These are phyloP conservation scores for Penicillium chermesinum DNA, from an alignment of 495 filamentous ascomycete species.

Conservation along the genomic window DNA sequence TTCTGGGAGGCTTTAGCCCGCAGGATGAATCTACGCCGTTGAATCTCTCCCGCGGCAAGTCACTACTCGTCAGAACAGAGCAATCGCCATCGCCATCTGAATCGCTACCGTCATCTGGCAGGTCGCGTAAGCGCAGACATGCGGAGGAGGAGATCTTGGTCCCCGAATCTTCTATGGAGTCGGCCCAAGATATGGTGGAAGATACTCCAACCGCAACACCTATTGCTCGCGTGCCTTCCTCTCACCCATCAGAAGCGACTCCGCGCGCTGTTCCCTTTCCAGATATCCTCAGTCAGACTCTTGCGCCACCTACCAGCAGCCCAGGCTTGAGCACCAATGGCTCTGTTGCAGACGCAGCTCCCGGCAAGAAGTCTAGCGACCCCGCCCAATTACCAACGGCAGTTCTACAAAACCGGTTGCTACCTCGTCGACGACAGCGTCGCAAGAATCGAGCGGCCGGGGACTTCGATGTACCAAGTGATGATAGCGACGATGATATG, in stretches of 20 bases:
- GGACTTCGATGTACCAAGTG: constrained; percentile 19
- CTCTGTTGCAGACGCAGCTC: constrained; percentile 10
- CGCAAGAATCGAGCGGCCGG: constrained; percentile 14
- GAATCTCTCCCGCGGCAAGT: constrained; percentile 36
- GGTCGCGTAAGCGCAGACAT: constrained; percentile 38
- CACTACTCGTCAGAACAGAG: constrained; percentile 19
- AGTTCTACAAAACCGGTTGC: constrained; percentile 41
- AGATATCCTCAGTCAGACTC: constrained; percentile 43
- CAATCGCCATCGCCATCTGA: constrained; percentile 16
- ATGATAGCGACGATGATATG: constrained; percentile 35
- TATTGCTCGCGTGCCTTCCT: not conserved
- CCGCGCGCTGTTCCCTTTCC: constrained; percentile 17
- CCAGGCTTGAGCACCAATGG: constrained; percentile 16
- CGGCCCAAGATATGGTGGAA: constrained; percentile 14
- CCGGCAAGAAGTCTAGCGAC: constrained; percentile 27
- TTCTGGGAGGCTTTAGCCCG: constrained; percentile 55
- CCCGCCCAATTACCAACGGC: constrained; percentile 41
- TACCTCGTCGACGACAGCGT: constrained; percentile 39
- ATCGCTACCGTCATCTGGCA: constrained; percentile 23
- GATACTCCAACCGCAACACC: constrained; percentile 19
- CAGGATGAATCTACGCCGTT: constrained; percentile 65
- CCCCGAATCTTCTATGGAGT: constrained; percentile 18
- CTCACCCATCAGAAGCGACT: constrained; percentile 8
- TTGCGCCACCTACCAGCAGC: constrained; percentile 46
- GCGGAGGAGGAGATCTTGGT: constrained; percentile 21